A percentile compares a stretch with the other conserved stretches of the same genome.
Evolutionary conservation across 2,329 filamentous ascomycete species (phyloP).

Genomic region (Aspergillus amoenus): DNA sequence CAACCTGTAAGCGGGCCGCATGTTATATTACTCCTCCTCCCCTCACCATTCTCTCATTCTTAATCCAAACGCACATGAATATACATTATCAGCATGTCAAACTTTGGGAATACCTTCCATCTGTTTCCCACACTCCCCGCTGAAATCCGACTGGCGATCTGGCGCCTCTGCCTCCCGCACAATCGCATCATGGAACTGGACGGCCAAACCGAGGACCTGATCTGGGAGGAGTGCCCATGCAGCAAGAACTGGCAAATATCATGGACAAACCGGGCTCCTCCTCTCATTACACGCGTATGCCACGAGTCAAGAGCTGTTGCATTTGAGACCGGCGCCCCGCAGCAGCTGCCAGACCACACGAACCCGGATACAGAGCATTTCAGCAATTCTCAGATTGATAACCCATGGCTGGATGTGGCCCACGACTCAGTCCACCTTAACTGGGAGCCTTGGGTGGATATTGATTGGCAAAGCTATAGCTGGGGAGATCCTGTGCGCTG

Average conservation of each 20-base stretch:
- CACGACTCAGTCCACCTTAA: background rate
- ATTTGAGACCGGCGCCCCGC: background rate
- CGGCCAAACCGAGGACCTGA: background rate
- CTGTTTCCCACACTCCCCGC: conserved; percentile 2
- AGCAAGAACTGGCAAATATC: background rate
- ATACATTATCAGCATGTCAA: background rate
- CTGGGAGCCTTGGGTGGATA: background rate
- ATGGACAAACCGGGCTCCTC: background rate
- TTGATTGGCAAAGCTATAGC: background rate
- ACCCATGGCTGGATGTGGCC: background rate
- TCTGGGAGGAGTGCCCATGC: conserved; percentile 3
- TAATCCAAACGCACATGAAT: no score
- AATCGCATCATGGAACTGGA: conserved; percentile 6
- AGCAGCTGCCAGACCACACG: background rate
- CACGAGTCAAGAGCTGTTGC: background rate
- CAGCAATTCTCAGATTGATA: background rate
- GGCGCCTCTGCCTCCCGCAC: conserved; percentile 9
- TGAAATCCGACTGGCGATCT: conserved; percentile 10
- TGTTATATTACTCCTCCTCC: no score
- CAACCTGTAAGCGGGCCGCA: no score
- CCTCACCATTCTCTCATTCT: no score
- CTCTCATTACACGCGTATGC: background rate
- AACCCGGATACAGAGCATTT: background rate
- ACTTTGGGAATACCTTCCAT: background rate
- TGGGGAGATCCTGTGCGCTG: background rate